phyloP scores from a whole-genome alignment of 306 rosid species.

The Astragalus membranaceus region DNA sequence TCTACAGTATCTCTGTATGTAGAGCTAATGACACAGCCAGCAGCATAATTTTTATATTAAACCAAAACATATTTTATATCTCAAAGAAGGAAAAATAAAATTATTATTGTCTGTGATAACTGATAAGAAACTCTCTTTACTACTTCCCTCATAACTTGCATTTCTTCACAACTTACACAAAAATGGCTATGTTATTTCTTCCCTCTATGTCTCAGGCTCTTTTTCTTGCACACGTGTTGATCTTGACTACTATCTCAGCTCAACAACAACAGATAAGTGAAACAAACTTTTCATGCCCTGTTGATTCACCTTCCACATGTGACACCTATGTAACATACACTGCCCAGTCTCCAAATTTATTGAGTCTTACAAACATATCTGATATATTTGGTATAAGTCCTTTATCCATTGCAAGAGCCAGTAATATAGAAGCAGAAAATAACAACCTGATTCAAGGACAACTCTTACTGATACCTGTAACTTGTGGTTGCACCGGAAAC shows the following conservation, averaged over 20 bases:
- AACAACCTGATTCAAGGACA: constrained; percentile 33
- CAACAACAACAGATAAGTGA: constrained; percentile 24
- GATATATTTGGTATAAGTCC: constrained; percentile 48
- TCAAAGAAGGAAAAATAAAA: no score
- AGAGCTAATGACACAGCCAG: background rate
- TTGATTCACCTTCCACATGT: constrained; percentile 41
- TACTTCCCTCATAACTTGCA: background rate
- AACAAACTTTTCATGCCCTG: constrained; percentile 52
- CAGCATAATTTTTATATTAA: background rate
- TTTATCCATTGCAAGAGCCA: constrained; percentile 52
- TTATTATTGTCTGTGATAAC: no score
- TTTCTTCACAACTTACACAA: constrained; percentile 10
- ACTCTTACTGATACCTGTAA: constrained; percentile 56
- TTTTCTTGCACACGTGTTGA: constrained; percentile 22
- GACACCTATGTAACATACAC: constrained; percentile 58
- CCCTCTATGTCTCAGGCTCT: constrained; percentile 10
- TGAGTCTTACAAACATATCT: constrained; percentile 44
- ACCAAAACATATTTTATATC: constrained; percentile 1
- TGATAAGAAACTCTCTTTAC: background rate
- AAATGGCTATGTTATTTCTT: constrained; percentile 42
- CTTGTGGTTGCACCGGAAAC: constrained; percentile 54
- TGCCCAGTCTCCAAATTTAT: constrained; percentile 37
- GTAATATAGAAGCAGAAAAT: constrained; percentile 32
- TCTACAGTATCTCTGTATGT: background rate
- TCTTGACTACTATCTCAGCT: constrained; percentile 25